These are phyloP conservation scores for Coemansia erecta DNA, from an alignment of 192 early-diverging fungal genomes.

Conservation along the genomic window DNA sequence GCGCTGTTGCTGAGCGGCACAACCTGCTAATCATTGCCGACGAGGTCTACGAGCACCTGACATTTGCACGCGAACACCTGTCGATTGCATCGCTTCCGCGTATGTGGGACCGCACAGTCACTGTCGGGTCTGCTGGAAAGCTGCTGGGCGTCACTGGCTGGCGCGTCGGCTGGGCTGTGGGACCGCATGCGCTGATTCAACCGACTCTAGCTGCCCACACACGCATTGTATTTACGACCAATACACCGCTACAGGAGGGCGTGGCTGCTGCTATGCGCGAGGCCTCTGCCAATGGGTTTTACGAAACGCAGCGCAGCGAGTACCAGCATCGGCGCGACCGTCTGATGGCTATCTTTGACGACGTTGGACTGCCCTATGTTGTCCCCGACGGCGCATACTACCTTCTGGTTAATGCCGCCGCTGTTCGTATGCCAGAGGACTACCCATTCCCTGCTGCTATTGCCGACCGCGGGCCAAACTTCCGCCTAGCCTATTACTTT, in stretches of 20 bases:
- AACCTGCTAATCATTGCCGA: constrained; percentile 88
- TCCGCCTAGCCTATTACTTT: constrained; percentile 79
- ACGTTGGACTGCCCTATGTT: constrained; percentile 72
- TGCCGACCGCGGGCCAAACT: constrained; percentile 65
- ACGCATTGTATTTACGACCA: constrained; percentile 84
- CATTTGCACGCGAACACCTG: constrained; percentile 67
- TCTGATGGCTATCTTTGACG: constrained; percentile 65
- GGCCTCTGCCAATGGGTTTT: constrained; percentile 62
- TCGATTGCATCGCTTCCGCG: constrained; percentile 81
- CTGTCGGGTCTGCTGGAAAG: constrained; percentile 91
- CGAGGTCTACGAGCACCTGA: constrained; percentile 96
- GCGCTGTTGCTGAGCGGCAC: constrained; percentile 68
- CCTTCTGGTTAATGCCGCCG: constrained; percentile 78
- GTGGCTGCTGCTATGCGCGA: constrained; percentile 70
- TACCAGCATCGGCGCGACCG: constrained; percentile 75
- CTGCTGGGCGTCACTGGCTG: constrained; percentile 95
- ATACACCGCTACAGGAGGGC: constrained; percentile 88
- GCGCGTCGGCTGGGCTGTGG: constrained; percentile 94
- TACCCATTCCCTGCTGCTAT: constrained; percentile 60
- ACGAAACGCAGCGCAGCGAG: constrained; percentile 61
- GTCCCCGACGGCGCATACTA: constrained; percentile 93
- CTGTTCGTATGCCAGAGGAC: constrained; percentile 62
- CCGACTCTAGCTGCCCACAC: constrained; percentile 83
- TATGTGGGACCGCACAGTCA: constrained; percentile 90
- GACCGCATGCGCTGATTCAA: constrained; percentile 67